Percentiles rank a stretch among this genome's conserved stretches.
These are phyloP conservation scores for Babesia divergens DNA, from an alignment of 169 alveolate species.

Conservation along the genomic window DNA sequence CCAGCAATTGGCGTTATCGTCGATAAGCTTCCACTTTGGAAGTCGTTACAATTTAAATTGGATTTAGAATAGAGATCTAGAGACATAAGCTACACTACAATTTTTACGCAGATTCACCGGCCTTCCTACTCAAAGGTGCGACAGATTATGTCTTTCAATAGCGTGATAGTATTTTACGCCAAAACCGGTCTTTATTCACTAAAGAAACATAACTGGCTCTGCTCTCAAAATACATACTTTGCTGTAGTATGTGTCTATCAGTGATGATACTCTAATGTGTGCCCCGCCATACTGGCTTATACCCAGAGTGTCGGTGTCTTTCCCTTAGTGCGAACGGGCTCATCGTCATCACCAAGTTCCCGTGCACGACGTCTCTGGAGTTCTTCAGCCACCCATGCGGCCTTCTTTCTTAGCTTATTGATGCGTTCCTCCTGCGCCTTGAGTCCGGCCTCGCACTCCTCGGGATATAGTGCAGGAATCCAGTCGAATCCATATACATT, in stretches of 20 bases:
- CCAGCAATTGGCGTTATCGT: no score
- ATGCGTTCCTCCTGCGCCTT: slow-evolving; percentile 38
- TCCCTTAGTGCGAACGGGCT: slow-evolving; percentile 27
- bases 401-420: slow-evolving; percentile 44
- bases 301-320: slow-evolving; percentile 28
- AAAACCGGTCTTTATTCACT: not conserved
- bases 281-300: not conserved
- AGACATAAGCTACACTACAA: no score
- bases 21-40: no score
- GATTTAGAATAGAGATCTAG: no score
- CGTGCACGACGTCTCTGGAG: slow-evolving; percentile 7
- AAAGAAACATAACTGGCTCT: not conserved
- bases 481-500: slow-evolving; percentile 74
- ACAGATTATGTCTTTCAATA: no score
- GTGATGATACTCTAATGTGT: not conserved
- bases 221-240: no score
- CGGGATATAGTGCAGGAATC: slow-evolving; percentile 73
- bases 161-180: not conserved
- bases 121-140: no score
- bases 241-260: not conserved
- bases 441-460: slow-evolving; percentile 62
- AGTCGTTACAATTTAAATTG: no score
- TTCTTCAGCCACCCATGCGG: slow-evolving; percentile 14
- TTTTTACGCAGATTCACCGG: no score
- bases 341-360: slow-evolving; percentile 28